phyloP scores from a whole-genome alignment of 2,329 filamentous ascomycete genomes.

The Xylariaceae sp. region DNA sequence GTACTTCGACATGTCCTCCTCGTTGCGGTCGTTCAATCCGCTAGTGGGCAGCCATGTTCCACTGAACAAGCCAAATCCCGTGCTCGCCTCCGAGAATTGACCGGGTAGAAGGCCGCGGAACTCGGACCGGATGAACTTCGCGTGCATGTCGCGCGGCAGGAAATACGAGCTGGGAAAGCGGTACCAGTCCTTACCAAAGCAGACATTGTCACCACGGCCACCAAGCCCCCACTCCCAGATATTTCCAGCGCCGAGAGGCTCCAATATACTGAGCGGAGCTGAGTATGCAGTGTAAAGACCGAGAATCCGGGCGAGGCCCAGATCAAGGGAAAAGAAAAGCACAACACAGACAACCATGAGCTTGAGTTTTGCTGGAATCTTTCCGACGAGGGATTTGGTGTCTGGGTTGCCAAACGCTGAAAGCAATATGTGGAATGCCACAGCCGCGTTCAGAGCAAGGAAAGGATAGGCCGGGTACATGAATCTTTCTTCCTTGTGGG shows the following conservation, averaged over 20 bases:
- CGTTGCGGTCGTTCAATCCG: conserved; percentile 89
- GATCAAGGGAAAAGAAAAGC: conserved; percentile 58
- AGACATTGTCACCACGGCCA: conserved; percentile 63
- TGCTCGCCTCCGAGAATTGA: conserved; percentile 72
- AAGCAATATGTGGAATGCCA: conserved; percentile 76
- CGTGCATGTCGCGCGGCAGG: conserved; percentile 73
- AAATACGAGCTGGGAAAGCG: conserved; percentile 93
- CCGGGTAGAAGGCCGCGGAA: conserved; percentile 86
- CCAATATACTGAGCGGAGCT: conserved; percentile 69
- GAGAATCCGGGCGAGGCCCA: conserved; percentile 66
- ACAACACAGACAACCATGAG: conserved; percentile 55
- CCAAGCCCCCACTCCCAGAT: conserved; percentile 47
- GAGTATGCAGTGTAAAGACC: conserved; percentile 78
- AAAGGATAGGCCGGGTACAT: conserved; percentile 97
- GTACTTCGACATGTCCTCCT: conserved; percentile 84
- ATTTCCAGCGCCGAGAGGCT: conserved; percentile 55
- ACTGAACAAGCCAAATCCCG: conserved; percentile 66
- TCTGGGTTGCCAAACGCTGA: conserved; percentile 67
- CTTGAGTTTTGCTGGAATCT: conserved; percentile 71
- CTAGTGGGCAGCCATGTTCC: conserved; percentile 78
- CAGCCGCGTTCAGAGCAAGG: conserved; percentile 79
- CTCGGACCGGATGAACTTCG: conserved; percentile 86
- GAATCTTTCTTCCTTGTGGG: conserved; percentile 97
- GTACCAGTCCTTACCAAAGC: conserved; percentile 97
- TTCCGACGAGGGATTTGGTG: conserved; percentile 60